phyloP scores from a whole-genome alignment of 768 basidiomycete species.

The Kwoniella europaea region DNA sequence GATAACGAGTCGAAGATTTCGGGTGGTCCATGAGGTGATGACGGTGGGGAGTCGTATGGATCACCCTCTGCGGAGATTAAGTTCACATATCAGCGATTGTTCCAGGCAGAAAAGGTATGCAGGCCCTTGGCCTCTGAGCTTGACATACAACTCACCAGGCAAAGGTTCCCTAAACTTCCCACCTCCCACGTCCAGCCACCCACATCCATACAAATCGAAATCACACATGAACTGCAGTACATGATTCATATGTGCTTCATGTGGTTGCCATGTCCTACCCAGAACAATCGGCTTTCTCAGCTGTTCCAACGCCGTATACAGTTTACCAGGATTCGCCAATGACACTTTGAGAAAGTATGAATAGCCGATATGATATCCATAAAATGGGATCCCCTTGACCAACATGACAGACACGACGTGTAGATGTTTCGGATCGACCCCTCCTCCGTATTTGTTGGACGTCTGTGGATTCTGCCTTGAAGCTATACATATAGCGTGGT shows the following conservation, averaged over 20 bases:
- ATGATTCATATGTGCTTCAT: slow-evolving; percentile 88
- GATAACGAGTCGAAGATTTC: slow-evolving; percentile 51
- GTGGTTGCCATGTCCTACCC: slow-evolving; percentile 75
- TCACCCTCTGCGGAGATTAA: slow-evolving; percentile 44
- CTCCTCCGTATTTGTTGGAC: slow-evolving; percentile 60
- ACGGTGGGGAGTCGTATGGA: slow-evolving; percentile 45
- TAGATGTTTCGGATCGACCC: slow-evolving; percentile 55
- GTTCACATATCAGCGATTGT: neutral
- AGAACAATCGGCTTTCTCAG: slow-evolving; percentile 82
- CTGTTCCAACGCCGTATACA: slow-evolving; percentile 74
- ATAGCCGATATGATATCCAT: slow-evolving; percentile 86
- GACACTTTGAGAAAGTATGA: slow-evolving; percentile 87
- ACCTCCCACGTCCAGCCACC: slow-evolving; percentile 76
- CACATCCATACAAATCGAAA: slow-evolving; percentile 92
- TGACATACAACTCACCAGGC: slow-evolving; percentile 51
- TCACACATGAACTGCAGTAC: slow-evolving; percentile 91
- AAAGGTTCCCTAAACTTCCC: slow-evolving; percentile 58
- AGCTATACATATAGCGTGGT: slow-evolving; percentile 82
- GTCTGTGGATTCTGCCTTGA: slow-evolving; percentile 73
- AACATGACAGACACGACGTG: slow-evolving; percentile 72
- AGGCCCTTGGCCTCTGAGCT: too few species aligned
- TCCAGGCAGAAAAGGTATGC: neutral
- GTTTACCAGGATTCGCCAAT: slow-evolving; percentile 71
- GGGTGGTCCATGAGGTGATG: slow-evolving; percentile 16
- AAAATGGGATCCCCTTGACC: slow-evolving; percentile 94